Base-by-base conservation (phyloP, 1,284 basidiomycete genomes). In the Ceratobasidium sp. region DNA sequence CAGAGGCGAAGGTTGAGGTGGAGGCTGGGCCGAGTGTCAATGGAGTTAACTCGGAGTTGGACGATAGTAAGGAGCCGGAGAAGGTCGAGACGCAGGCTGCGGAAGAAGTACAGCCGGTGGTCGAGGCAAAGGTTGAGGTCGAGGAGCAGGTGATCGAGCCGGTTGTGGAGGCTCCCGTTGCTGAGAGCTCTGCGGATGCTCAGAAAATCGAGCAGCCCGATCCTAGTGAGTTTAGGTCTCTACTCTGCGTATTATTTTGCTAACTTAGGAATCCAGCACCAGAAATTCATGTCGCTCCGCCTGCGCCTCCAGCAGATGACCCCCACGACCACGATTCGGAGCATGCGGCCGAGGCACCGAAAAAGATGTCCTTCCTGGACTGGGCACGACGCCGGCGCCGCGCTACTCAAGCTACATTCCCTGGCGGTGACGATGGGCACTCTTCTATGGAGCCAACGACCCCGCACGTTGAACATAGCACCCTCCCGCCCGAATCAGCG, bases 281-380 rank as follows among this genome's bases (percentile, higher is more conserved):
- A 4, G 36, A 41, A 41, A 11, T 11, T 41, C 6, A 5, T 41
- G 36, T 11, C 11, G 36, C 36, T 41, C 36, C 36, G 36, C 36
- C 36, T 11, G 11, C 36, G 36, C 6, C 11, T 41, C 11, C 36
- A 41, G 11, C 36, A 41, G 60, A 63, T 27, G 22, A 17, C 22
- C 3, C 7, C 1, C 59, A 60, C 17, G 59, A 60, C 2, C 60
- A 63, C 22, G 60, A 57, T 17, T 57, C 31, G 9, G 66, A 72
- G 22, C 27, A 60, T 47, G 56, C 45, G 3, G 15, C 60, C 1
- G 64, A 72, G 9, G 69, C 56, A 8, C 69, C 69, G 2, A 72
- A 72, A 19, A 72, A 72, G 69, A 48, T 72, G 29, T 72, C 69
- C 5, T 72, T 72, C 22, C 29, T 62, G 29, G 69, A 72, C 54